Percentiles rank a stretch among this genome's conserved stretches.
Evolutionary conservation across 192 early-diverging fungal species (phyloP).

Genomic region (Kickxella alabastrina): DNA sequence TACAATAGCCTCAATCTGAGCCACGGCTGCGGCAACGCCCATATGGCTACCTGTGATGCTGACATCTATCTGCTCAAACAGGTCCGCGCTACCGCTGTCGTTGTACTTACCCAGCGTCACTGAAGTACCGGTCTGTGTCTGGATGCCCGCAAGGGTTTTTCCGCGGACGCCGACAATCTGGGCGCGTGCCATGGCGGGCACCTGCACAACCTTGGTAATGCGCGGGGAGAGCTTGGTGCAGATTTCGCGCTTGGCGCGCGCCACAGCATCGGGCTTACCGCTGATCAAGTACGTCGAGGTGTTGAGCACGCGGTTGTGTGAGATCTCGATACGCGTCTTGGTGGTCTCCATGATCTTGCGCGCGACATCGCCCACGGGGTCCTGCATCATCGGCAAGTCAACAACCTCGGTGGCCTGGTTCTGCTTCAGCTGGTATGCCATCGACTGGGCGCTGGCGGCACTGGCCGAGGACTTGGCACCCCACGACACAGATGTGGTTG

Average conservation of each 20-base stretch:
- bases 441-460: constrained; percentile 25
- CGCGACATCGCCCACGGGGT: constrained; percentile 54
- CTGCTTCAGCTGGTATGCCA: constrained; percentile 34
- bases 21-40: constrained; percentile 78
- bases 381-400: constrained; percentile 46
- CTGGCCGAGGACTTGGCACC: constrained; percentile 39
- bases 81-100: constrained; percentile 53
- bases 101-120: constrained; percentile 63
- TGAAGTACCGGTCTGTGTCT: constrained; percentile 64
- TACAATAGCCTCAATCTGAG: constrained; percentile 78
- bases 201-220: constrained; percentile 55
- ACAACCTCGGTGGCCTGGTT: constrained; percentile 56
- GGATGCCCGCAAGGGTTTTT: constrained; percentile 71
- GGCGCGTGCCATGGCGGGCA: constrained; percentile 78
- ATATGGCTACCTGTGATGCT: constrained; percentile 80
- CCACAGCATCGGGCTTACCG: constrained; percentile 75
- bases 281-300: constrained; percentile 81
- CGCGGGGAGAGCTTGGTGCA: constrained; percentile 66
- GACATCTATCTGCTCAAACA: constrained; percentile 54
- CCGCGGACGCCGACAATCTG: constrained; percentile 83
- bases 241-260: constrained; percentile 74
- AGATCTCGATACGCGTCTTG: constrained; percentile 78
- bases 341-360: constrained; percentile 62
- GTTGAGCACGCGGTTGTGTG: constrained; percentile 65
- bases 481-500: constrained; percentile 33